These are phyloP conservation scores for Neoboletus subvelutipes DNA, from an alignment of 768 basidiomycete species.

Conservation along the genomic window DNA sequence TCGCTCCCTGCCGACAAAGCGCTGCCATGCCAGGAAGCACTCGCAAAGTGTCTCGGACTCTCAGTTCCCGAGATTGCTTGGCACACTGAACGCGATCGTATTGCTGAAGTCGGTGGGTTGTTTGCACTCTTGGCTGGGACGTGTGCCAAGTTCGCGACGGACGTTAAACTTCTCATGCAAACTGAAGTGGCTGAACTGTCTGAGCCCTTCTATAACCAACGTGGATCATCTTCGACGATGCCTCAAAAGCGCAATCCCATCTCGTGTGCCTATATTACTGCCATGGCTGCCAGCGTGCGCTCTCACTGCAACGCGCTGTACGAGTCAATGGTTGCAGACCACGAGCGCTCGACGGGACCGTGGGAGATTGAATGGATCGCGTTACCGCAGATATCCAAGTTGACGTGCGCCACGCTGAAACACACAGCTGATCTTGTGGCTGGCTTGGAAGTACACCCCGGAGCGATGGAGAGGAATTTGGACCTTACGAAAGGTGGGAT, in stretches of 20 bases:
- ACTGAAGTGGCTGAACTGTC: constrained; percentile 46
- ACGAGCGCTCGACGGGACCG: constrained; percentile 48
- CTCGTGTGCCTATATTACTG: constrained; percentile 44
- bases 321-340: constrained; percentile 49
- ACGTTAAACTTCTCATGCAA: constrained; percentile 48
- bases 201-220: constrained; percentile 43
- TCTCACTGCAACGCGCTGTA: constrained; percentile 40
- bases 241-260: constrained; percentile 52
- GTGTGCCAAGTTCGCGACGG: constrained; percentile 46
- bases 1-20: constrained; percentile 40
- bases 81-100: constrained; percentile 46
- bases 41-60: constrained; percentile 21
- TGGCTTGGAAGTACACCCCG: constrained; percentile 42
- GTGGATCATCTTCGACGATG: constrained; percentile 50
- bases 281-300: constrained; percentile 42
- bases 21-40: constrained; percentile 25
- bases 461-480: constrained; percentile 42
- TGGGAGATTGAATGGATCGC: constrained; percentile 55
- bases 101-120: constrained; percentile 43
- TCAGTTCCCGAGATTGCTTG: constrained; percentile 30
- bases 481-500: constrained; percentile 40
- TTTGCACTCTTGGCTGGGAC: constrained; percentile 46
- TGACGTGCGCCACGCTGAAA: constrained; percentile 40
- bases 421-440: constrained; percentile 38
- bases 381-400: constrained; percentile 43